Percentiles rank a stretch among this genome's conserved stretches.
phyloP scores from a whole-genome alignment of 2,329 filamentous ascomycete genomes.

The Xylariomycetidae sp. region DNA sequence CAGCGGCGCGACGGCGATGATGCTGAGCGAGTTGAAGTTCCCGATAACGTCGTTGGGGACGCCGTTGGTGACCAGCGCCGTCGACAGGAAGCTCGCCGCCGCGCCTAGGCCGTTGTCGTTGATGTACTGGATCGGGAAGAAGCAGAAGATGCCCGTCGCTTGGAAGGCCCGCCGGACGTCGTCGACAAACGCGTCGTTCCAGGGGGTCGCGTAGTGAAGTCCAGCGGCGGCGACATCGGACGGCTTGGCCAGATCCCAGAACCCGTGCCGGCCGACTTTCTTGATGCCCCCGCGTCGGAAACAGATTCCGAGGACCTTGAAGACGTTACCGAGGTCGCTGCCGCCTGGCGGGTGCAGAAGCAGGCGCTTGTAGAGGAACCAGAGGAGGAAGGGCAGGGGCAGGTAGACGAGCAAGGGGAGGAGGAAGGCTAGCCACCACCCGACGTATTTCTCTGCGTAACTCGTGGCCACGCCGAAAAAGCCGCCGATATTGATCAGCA shows the following conservation, averaged over 20 bases:
- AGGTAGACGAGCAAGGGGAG: constrained; percentile 40
- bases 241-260: constrained; percentile 58
- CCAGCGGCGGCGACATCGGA: constrained; percentile 42
- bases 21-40: constrained; percentile 47
- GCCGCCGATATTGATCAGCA: constrained; percentile 50
- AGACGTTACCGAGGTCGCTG: constrained; percentile 39
- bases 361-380: constrained; percentile 37
- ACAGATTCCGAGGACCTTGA: constrained; percentile 35
- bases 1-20: constrained; percentile 42
- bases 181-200: constrained; percentile 65
- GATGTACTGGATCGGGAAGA: constrained; percentile 40
- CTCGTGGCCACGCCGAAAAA: constrained; percentile 48
- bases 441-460: constrained; percentile 47
- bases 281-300: constrained; percentile 35
- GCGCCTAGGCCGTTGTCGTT: constrained; percentile 48
- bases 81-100: constrained; percentile 42
- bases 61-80: constrained; percentile 43
- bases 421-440: constrained; percentile 46
- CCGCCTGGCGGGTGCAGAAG: constrained; percentile 41
- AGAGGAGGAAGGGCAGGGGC: constrained; percentile 36
- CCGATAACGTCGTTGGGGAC: constrained; percentile 45
- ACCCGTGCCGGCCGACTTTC: constrained; percentile 38
- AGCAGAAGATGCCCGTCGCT: constrained; percentile 57
- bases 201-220: constrained; percentile 34
- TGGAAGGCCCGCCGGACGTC: constrained; percentile 57